A percentile compares a stretch with the other conserved stretches of the same genome.
Conservation (phyloP, 2,329 filamentous ascomycete genomes). For the Ilyonectria robusta region DNA sequence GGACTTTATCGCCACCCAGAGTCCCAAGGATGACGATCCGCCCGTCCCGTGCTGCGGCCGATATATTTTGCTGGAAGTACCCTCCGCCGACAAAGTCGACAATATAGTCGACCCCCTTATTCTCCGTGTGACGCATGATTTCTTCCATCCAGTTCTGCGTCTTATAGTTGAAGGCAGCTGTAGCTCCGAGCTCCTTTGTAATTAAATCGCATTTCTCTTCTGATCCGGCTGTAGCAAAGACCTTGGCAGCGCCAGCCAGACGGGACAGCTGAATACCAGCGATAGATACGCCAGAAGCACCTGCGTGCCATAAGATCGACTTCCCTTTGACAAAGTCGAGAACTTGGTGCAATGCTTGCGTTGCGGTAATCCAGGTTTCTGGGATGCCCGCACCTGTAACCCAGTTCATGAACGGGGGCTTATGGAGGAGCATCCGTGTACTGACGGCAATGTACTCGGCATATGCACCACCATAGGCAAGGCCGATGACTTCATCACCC, state of each 20-base stretch:
- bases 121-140: constrained; percentile 77
- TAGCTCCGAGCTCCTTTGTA: constrained; percentile 78
- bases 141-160: constrained; percentile 80
- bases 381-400: constrained; percentile 84
- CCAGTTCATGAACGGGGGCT: constrained; percentile 78
- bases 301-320: constrained; percentile 89
- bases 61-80: constrained; percentile 85
- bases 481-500: constrained; percentile 87
- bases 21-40: constrained; percentile 81
- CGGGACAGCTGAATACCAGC: constrained; percentile 85
- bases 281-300: constrained; percentile 86
- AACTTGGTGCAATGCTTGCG: constrained; percentile 88
- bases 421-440: constrained; percentile 84
- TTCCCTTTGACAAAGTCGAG: constrained; percentile 79
- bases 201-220: constrained; percentile 86
- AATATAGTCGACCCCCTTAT: constrained; percentile 85
- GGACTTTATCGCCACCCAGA: constrained; percentile 80
- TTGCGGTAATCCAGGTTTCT: constrained; percentile 91
- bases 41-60: constrained; percentile 80
- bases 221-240: constrained; percentile 85
- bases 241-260: constrained; percentile 74
- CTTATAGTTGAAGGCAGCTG: constrained; percentile 85
- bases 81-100: constrained; percentile 85
- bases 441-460: constrained; percentile 85
- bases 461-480: constrained; percentile 91